These are phyloP conservation scores for Pestalotiopsis sp. DNA, from an alignment of 2,329 filamentous ascomycete genomes.

Conservation along the genomic window DNA sequence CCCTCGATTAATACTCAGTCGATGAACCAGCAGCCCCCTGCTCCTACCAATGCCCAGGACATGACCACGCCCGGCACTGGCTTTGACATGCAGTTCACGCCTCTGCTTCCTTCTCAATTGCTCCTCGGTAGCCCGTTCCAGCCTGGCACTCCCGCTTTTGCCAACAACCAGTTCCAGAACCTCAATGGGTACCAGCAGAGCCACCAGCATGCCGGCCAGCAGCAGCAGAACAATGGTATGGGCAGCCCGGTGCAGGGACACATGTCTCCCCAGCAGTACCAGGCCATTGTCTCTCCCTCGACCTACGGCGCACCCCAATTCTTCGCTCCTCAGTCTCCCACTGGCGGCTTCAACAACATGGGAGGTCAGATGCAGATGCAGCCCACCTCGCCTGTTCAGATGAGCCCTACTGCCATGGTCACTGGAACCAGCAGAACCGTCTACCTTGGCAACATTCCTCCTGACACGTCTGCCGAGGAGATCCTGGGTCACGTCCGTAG, in stretches of 20 bases:
- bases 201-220: slow-evolving; percentile 44
- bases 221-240: slow-evolving; percentile 56
- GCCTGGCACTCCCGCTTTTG: slow-evolving; percentile 88
- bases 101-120: slow-evolving; percentile 89
- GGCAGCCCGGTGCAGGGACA: slow-evolving; percentile 75
- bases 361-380: slow-evolving; percentile 59
- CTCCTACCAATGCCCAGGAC: slow-evolving; percentile 63
- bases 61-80: slow-evolving; percentile 85
- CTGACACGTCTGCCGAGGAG: slow-evolving; percentile 94
- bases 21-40: slow-evolving; percentile 47
- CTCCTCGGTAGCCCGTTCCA: slow-evolving; percentile 96
- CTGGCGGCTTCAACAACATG: slow-evolving; percentile 69
- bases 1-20: slow-evolving; percentile 89
- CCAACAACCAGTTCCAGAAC: slow-evolving; percentile 88
- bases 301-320: slow-evolving; percentile 81
- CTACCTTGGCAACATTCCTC: slow-evolving; percentile 97
- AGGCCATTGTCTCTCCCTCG: slow-evolving; percentile 83
- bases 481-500: slow-evolving; percentile 95
- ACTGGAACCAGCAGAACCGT: slow-evolving; percentile 94
- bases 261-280: slow-evolving; percentile 82
- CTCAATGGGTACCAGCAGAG: slow-evolving; percentile 75
- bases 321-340: slow-evolving; percentile 84
- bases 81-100: slow-evolving; percentile 98
- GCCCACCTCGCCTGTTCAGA: slow-evolving; percentile 74
- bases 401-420: slow-evolving; percentile 72